Conservation (phyloP, 176 grass and related monocot genomes). For the Triticum timopheevii region DNA sequence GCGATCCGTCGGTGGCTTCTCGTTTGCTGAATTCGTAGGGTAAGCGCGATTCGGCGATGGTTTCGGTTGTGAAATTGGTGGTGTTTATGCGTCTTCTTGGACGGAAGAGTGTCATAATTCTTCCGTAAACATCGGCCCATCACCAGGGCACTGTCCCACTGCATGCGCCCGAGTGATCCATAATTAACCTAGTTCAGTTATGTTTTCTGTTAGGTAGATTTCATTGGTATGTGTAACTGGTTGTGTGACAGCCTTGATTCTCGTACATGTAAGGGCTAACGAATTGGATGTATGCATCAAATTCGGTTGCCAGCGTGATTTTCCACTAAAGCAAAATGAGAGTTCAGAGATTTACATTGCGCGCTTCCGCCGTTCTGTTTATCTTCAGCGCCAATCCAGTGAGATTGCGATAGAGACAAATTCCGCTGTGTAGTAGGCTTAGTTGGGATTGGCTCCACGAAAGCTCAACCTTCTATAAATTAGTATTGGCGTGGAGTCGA, state of each 20-base stretch:
- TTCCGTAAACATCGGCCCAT: neutral
- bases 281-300: neutral
- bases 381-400: neutral
- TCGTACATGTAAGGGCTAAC: neutral
- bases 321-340: neutral
- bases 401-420: neutral
- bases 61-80: neutral
- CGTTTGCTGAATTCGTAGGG: neutral
- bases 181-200: neutral
- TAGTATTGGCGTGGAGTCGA: neutral
- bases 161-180: neutral
- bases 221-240: neutral
- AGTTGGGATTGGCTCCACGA: neutral
- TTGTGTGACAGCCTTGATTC: neutral
- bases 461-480: neutral
- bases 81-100: neutral
- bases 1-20: neutral
- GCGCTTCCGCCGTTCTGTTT: neutral
- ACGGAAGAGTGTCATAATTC: neutral
- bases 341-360: neutral
- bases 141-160: neutral
- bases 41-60: neutral
- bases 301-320: neutral
- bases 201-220: neutral
- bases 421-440: constrained; percentile 3